A percentile compares a stretch with the other conserved stretches of the same genome.
phyloP scores from a whole-genome alignment of 768 basidiomycete genomes.

The Amanita subjunquillea region DNA sequence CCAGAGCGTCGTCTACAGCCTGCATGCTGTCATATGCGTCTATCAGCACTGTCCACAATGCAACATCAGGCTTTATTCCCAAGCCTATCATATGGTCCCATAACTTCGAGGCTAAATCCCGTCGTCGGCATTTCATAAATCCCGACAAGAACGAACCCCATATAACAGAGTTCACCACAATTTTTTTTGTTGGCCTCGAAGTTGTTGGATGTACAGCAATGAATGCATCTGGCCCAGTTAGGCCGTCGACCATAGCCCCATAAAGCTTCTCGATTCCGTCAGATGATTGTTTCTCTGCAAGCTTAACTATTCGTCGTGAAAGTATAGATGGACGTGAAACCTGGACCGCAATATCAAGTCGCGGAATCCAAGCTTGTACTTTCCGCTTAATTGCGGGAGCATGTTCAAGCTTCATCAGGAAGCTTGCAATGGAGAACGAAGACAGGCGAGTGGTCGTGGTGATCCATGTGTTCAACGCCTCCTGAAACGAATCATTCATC shows the following conservation, averaged over 20 bases:
- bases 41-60: constrained; percentile 66
- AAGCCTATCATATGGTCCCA: constrained; percentile 58
- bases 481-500: constrained; percentile 44
- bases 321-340: constrained; percentile 40
- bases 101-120: constrained; percentile 47
- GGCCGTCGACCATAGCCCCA: constrained; percentile 34
- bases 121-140: constrained; percentile 45
- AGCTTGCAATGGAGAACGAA: constrained; percentile 21
- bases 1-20: constrained; percentile 40
- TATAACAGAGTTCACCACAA: constrained; percentile 42
- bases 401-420: constrained; percentile 27
- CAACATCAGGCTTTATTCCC: constrained; percentile 38
- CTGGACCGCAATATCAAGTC: constrained; percentile 39
- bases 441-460: constrained; percentile 26
- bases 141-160: constrained; percentile 62
- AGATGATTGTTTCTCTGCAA: constrained; percentile 25
- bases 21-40: constrained; percentile 47
- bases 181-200: constrained; percentile 26
- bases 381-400: constrained; percentile 27
- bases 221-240: constrained; percentile 43
- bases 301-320: constrained; percentile 36
- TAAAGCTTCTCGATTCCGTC: constrained; percentile 38
- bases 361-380: constrained; percentile 32
- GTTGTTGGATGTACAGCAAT: constrained; percentile 32
- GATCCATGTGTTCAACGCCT: constrained; percentile 37